Percentiles rank a stretch among this genome's conserved stretches.
Evolutionary conservation across 2,329 filamentous ascomycete genomes (phyloP).

Genomic region (Periconia sp.): DNA sequence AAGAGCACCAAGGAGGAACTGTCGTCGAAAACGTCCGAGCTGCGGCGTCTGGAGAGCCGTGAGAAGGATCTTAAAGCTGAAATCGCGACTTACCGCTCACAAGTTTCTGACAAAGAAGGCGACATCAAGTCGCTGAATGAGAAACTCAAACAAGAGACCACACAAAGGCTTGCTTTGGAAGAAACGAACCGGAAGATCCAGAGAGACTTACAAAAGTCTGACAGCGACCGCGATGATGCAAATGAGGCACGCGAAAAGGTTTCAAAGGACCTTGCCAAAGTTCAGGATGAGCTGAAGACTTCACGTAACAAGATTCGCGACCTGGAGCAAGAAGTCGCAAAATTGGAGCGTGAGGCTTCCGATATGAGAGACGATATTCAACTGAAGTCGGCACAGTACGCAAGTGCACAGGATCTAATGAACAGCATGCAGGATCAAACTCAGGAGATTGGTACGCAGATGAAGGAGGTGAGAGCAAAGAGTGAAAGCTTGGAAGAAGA

Average conservation of each 20-base stretch:
- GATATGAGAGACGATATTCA: conserved; percentile 76
- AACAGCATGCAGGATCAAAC: conserved; percentile 93
- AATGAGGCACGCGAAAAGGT: conserved; percentile 72
- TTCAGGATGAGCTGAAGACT: conserved; percentile 69
- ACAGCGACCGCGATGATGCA: conserved; percentile 78
- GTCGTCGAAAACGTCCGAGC: conserved; percentile 60
- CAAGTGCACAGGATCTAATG: conserved; percentile 80
- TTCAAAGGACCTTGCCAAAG: conserved; percentile 67
- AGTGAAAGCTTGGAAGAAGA: conserved; percentile 91
- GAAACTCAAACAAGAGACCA: conserved; percentile 74
- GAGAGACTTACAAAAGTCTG: conserved; percentile 74
- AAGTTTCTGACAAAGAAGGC: conserved; percentile 70
- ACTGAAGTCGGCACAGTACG: conserved; percentile 82
- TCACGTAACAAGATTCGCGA: conserved; percentile 64
- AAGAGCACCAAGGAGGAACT: conserved; percentile 77
- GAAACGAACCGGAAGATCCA: conserved; percentile 74
- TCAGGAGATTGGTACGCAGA: conserved; percentile 82
- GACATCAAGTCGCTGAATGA: conserved; percentile 80
- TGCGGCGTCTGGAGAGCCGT: conserved; percentile 76
- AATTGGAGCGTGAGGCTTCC: conserved; percentile 68
- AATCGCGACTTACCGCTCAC: conserved; percentile 67
- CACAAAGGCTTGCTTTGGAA: conserved; percentile 71
- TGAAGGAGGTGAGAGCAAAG: conserved; percentile 83
- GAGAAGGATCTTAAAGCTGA: conserved; percentile 82
- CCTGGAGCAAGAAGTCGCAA: conserved; percentile 72